Conservation (phyloP, 306 rosid genomes). For the Mimosa bimucronata region DNA sequence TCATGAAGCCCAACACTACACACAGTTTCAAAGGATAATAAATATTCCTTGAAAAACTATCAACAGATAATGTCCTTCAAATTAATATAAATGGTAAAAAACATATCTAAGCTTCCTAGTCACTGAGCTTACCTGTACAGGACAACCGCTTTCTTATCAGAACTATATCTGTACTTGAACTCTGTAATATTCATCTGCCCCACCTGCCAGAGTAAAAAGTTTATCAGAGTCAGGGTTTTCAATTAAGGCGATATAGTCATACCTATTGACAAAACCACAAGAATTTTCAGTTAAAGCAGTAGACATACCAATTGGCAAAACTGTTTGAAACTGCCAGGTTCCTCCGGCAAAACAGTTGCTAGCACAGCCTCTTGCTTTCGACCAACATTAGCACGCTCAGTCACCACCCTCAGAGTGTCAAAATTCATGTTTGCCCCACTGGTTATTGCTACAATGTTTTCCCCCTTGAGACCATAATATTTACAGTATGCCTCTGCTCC, state of each 20-base stretch:
- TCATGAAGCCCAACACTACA: slow-evolving; percentile 89
- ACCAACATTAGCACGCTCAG: slow-evolving; percentile 97
- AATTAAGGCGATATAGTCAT: neutral
- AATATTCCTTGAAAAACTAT: neutral
- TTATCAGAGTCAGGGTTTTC: slow-evolving; percentile 16
- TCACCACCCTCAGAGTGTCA: slow-evolving; percentile 82
- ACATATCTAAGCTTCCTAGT: slow-evolving; percentile 5
- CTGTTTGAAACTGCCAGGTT: slow-evolving; percentile 84
- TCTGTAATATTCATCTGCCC: slow-evolving; percentile 86
- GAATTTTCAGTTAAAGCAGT: slow-evolving; percentile 7
- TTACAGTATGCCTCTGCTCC: slow-evolving; percentile 99
- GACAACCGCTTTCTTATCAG: slow-evolving; percentile 68
- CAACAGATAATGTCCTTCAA: slow-evolving; percentile 9
- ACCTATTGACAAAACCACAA: neutral
- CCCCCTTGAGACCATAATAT: slow-evolving; percentile 84
- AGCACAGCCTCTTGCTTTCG: slow-evolving; percentile 91
- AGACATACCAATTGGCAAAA: slow-evolving; percentile 79
- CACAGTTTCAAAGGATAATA: slow-evolving; percentile 23
- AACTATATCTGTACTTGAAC: slow-evolving; percentile 79
- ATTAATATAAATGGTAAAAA: neutral
- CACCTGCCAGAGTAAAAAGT: slow-evolving; percentile 55
- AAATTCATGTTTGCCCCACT: slow-evolving; percentile 99
- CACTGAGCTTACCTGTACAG: slow-evolving; percentile 69
- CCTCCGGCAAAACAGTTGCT: slow-evolving; percentile 76
- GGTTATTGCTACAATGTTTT: slow-evolving; percentile 79